Evolutionary conservation across 768 basidiomycete genomes (phyloP), one percentile per base, ranked within the genome.

Genomic region (Podaxis pistillaris): DNA sequence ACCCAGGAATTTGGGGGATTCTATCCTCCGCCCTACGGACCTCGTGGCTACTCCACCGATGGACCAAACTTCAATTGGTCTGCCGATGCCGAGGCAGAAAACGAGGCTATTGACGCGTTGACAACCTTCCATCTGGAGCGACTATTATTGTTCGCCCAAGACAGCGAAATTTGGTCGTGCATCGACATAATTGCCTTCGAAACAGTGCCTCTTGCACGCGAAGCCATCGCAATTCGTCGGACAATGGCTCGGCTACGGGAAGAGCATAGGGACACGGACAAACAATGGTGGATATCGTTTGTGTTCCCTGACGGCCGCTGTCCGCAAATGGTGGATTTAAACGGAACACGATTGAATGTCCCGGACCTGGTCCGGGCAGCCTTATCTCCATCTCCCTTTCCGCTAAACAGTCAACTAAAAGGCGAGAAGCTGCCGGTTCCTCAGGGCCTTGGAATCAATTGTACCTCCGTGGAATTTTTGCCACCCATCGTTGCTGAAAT

Each of bases 21-120:
- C 65, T 93, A 92, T 68, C 91, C 91, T 1, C 86, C 88, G 0
- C 89, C 90, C 0, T 91, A 82, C 67, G 90, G 90, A 1, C 90
- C 90, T 2, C 76, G 72, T 60, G 80, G 69, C 24, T 81, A 73
- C 63, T 73, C 72, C 0, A 67, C 68, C 26, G 69, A 68, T 12
- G 74, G 62, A 3, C 65, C 65, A 6, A 83, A 83, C 60, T 67
- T 61, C 50, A 86, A 82, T 37, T 74, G 78, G 3, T 87, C 84
- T 66, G 69, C 71, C 24, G 68, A 71, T 7, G 58, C 60, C 1
- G 60, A 66, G 19, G 74, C 71, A 33, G 78, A 79, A 8, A 68
- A 68, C 5, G 71, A 69, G 13, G 82, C 86, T 0, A 77, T 85
- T 28, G 69, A 80, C 8, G 83, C 85, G 1, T 76, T 94, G 60